Evolutionary conservation across 2,329 filamentous ascomycete genomes (phyloP), one percentile per base, ranked within the genome.

Genomic region (Penicillium verrucosum): DNA sequence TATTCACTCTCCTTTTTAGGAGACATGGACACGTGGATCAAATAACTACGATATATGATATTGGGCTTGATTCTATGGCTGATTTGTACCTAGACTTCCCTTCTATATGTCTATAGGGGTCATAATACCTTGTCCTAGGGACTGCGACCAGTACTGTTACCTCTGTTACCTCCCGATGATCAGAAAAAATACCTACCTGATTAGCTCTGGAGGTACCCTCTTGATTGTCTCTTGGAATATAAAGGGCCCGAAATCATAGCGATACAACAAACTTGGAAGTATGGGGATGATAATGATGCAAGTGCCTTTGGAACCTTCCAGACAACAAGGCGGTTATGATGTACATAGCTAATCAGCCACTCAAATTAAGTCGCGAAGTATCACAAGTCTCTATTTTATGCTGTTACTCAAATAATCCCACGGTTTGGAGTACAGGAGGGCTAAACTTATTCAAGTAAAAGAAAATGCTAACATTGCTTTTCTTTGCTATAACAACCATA

Each of bases 241-340:
- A 16, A 11, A 23, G 10, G 29, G 11, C 30, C 30, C 11, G 11
- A 30, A 30, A 12, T 5, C 4, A 30, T 30, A 30, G 10, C 29
- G 29, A 5, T 30, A 30, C 29, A 11, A 30, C 29, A 30, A 12
- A 5, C 30, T 12, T 32, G 30, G 30, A 32, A 12, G 30, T 51
- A 29, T 51, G 36, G 27, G 34, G 45, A 37, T 38, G 34, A 41
- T 32, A 27, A 46, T 53, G 43, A 47, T 40, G 36, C 27, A 30
- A 48, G 30, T 36, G 7, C 25, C 18, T 23, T 53, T 54, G 27
- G 51, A 54, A 54, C 21, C 51, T 54, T 54, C 51, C 16, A 54
- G 51, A 54, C 43, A 41, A n/a, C 30, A n/a, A 12, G 11, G 3
- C 21, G 14, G 29, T n/a, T 47, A 54, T 54, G 51, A 54, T 54